Evolutionary conservation across 1,139 yeast genomes (phyloP), one percentile per base, ranked within the genome.

Genomic region (Magnusiomyces suaveolens): DNA sequence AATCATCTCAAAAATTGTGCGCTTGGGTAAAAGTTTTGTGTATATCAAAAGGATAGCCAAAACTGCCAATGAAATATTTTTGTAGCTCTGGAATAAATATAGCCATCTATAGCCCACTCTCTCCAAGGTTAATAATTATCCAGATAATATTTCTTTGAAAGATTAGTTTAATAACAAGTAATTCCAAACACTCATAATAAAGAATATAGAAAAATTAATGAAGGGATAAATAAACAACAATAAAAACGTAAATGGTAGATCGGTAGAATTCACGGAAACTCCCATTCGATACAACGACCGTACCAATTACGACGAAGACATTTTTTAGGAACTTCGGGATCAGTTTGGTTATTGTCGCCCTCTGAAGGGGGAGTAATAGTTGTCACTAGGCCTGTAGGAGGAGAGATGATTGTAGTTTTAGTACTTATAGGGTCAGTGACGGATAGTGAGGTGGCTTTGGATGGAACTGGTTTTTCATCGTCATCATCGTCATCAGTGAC

Each of bases 401-500:
- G 36, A 38, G 52, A 32, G 21, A 46, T 46, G 3, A 54, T 54
- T 1, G 51, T 38, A 6, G 55, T 43, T 16, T 44, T 32, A 1
- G 54, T 48, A 18, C 21, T 38, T 1, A 44, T n/a, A 1, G 52
- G 32, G 12, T 41, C 24, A 21, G 46, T 29, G 12, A 32, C n/a
- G 39, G 14, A 12, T 4, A 8, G 51, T 8, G 36, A 24, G n/a
- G 44, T 46, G 8, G 33, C 52, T 21, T 24, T 46, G 16, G 29
- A 20, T 26, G 46, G 25, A 4, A 43, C 29, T 16, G 56, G 48
- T 14, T 48, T 46, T 3, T 38, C 36, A 26, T 55, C 54, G 36
- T 53, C 54, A 12, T 62, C 63, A 20, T 59, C 59, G 16, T 70
- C 71, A 10, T 70, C 71, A 38, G 79, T 77, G 1, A 84, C 80